Evolutionary conservation across 2,329 filamentous ascomycete species (phyloP).

Genomic region (Aureobasidium sp.): DNA sequence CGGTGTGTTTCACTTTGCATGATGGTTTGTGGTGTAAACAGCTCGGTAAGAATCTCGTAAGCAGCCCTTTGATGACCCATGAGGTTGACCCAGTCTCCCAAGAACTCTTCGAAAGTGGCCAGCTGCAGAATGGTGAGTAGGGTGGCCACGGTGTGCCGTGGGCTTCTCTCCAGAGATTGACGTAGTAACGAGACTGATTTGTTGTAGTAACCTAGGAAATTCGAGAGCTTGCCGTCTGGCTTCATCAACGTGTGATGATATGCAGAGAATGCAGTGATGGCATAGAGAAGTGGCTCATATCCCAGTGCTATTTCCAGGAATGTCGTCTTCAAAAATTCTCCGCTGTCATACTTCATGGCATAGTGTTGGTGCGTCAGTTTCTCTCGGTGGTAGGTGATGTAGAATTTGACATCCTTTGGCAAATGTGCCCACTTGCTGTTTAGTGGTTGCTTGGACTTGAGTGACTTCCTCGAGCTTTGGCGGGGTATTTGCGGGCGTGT

Average conservation of each 20-base stretch:
- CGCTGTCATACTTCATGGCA: slow-evolving; percentile 60
- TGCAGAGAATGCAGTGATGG: slow-evolving; percentile 77
- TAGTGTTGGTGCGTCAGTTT: slow-evolving; percentile 79
- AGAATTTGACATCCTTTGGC: slow-evolving; percentile 60
- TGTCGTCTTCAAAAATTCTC: slow-evolving; percentile 63
- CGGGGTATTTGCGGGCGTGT: slow-evolving; percentile 11
- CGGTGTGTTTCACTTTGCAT: slow-evolving; percentile 62
- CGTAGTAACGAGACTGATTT: slow-evolving; percentile 72
- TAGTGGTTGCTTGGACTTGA: slow-evolving; percentile 9
- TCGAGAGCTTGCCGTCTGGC: slow-evolving; percentile 62
- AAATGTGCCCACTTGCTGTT: slow-evolving; percentile 23
- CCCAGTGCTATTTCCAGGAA: slow-evolving; percentile 64
- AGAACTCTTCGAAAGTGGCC: slow-evolving; percentile 90
- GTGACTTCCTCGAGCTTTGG: slow-evolving; percentile 12
- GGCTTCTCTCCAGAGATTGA: slow-evolving; percentile 58
- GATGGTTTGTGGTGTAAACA: slow-evolving; percentile 69
- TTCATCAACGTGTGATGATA: slow-evolving; percentile 72
- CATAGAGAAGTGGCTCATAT: slow-evolving; percentile 76
- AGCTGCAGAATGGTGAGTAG: slow-evolving; percentile 83
- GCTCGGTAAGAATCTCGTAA: slow-evolving; percentile 64
- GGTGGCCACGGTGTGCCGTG: slow-evolving; percentile 63
- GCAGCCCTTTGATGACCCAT: slow-evolving; percentile 90
- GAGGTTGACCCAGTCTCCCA: slow-evolving; percentile 92
- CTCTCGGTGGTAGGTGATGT: slow-evolving; percentile 68
- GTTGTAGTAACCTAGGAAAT: slow-evolving; percentile 86